Evolutionary conservation across 2,329 filamentous ascomycete species (phyloP), one percentile per base, ranked within the genome.

Genomic region (Alternaria sp.): DNA sequence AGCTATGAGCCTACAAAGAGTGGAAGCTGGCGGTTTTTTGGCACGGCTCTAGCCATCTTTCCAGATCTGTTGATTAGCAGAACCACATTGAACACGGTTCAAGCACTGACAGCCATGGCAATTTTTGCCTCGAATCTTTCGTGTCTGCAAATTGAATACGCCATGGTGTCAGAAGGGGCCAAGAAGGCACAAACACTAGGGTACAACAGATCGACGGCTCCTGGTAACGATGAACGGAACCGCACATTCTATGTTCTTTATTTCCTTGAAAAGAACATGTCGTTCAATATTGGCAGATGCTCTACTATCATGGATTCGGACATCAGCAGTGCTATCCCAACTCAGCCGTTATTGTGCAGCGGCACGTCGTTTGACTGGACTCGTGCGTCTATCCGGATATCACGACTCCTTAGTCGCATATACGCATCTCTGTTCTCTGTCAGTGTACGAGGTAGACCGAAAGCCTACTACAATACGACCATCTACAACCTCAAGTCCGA

Each of bases 231-330:
- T 22, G 34, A 57, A 24, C 57, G 60, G 12, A 64, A 72, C 28
- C 65, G 70, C 41, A 75, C 74, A 0, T 82, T 82, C 52, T 82
- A 80, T 79, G 75, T 79, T 0, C 68, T 81, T 16, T 81, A 81
- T 52, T 66, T 67, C 9, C 41, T 81, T 18, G 80, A 82, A 47
- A 81, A 81, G 49, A 68, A 70, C 7, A 59, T 62, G 0, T 74
- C 65, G 30, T 80, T 81, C 51, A 68, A 71, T 32, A 64, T 62
- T 7, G 67, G 73, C 5, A 70, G 64, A 22, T 70, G 64, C 48
- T 80, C 79, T 12, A 76, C 80, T 49, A 62, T 82, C 34, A 56
- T 67, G 36, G 36, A 38, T 18, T 38, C 36, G 36, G 36, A 38
- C 4, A 38, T 38, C 16, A 38, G 36, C 36, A 38, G 36, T 38